Evolutionary conservation across 1,139 yeast species (phyloP).

Genomic region (Kodamaea anthophila): DNA sequence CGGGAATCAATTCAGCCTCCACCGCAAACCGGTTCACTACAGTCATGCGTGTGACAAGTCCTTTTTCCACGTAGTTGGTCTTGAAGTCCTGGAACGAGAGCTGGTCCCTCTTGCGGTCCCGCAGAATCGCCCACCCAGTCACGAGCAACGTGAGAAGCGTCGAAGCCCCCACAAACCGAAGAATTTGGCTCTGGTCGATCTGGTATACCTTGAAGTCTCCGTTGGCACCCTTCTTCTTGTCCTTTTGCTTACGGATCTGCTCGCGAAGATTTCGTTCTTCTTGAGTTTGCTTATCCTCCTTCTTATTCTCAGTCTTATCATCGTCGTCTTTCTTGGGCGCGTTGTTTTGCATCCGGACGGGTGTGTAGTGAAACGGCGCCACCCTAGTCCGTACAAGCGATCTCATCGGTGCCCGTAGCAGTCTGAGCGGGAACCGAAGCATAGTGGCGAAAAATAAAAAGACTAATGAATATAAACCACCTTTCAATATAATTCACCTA

Average conservation of each 20-base stretch:
- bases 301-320: slow-evolving; percentile 1
- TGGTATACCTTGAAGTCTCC: slow-evolving; percentile 30
- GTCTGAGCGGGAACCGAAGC: slow-evolving; percentile 4
- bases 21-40: slow-evolving; percentile 79
- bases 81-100: slow-evolving; percentile 91
- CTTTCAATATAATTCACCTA: background rate
- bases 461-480: too few species aligned
- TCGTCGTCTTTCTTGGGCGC: background rate
- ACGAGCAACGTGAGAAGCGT: slow-evolving; percentile 12
- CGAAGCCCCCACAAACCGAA: slow-evolving; percentile 10
- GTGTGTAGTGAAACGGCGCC: slow-evolving; percentile 1
- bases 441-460: too few species aligned
- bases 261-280: slow-evolving; percentile 23
- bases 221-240: slow-evolving; percentile 26
- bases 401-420: slow-evolving; percentile 2
- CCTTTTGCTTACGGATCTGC: slow-evolving; percentile 27
- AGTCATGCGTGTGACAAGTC: slow-evolving; percentile 67
- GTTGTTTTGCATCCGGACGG: background rate
- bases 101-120: slow-evolving; percentile 25
- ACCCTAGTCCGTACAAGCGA: background rate
- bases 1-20: slow-evolving; percentile 62
- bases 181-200: slow-evolving; percentile 20
- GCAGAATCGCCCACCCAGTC: slow-evolving; percentile 8
- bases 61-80: slow-evolving; percentile 73
- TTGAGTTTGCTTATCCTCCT: slow-evolving; percentile 8